A percentile compares a stretch with the other conserved stretches of the same genome.
These are phyloP conservation scores for Onygenales sp. DNA, from an alignment of 2,329 filamentous ascomycete genomes.

Conservation along the genomic window DNA sequence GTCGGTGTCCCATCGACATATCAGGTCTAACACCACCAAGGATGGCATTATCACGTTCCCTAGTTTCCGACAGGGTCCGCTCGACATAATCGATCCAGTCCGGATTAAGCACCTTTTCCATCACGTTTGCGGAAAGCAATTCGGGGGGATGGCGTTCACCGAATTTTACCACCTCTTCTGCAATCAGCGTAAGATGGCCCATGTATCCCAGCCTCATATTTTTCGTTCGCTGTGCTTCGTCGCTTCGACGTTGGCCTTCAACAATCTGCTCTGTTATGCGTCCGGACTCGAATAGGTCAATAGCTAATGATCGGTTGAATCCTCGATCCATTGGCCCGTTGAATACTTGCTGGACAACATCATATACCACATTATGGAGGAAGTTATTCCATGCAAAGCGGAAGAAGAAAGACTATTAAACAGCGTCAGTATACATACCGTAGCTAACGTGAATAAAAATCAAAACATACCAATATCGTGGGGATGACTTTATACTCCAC, in stretches of 20 bases:
- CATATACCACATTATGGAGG: slow-evolving; percentile 96
- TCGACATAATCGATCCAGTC: slow-evolving; percentile 95
- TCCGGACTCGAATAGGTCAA: slow-evolving; percentile 86
- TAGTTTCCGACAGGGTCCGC: slow-evolving; percentile 80
- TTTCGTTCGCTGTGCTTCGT: slow-evolving; percentile 70
- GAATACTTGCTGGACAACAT: slow-evolving; percentile 97
- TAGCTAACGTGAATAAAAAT: slow-evolving; percentile 4
- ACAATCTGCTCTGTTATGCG: slow-evolving; percentile 87
- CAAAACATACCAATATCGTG: slow-evolving; percentile 70
- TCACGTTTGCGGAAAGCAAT: slow-evolving; percentile 68
- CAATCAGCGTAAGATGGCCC: slow-evolving; percentile 93
- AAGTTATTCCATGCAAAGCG: slow-evolving; percentile 99
- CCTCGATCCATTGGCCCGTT: slow-evolving; percentile 96
- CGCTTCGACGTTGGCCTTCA: slow-evolving; percentile 76
- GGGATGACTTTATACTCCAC: slow-evolving; percentile 90
- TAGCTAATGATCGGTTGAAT: slow-evolving; percentile 79
- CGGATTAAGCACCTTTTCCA: slow-evolving; percentile 79
- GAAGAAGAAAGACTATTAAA: slow-evolving; percentile 82
- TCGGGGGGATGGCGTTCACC: slow-evolving; percentile 89
- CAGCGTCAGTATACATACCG: slow-evolving; percentile 5
- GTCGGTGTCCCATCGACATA: slow-evolving; percentile 70
- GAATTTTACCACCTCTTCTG: slow-evolving; percentile 97
- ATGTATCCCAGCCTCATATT: slow-evolving; percentile 96
- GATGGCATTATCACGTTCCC: slow-evolving; percentile 96
- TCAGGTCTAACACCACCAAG: slow-evolving; percentile 90